phyloP scores from a whole-genome alignment of 768 basidiomycete species.

The Cystofilobasidium macerans region DNA sequence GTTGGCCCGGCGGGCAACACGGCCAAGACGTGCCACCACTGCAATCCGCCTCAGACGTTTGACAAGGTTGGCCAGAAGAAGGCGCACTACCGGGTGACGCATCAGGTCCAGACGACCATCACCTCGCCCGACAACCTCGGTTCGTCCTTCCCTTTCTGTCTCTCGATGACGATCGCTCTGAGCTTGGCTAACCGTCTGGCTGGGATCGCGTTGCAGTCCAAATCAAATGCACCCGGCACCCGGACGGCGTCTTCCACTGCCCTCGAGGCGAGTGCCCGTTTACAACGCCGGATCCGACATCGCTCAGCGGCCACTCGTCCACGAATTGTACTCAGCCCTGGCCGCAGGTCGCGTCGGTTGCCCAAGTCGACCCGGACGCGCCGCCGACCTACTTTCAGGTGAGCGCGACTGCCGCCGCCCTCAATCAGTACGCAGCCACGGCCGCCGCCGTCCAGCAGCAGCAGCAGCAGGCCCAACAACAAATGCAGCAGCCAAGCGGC shows the following conservation, averaged over 20 bases:
- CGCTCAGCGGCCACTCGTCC: slow-evolving; percentile 2
- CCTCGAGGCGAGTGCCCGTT: neutral
- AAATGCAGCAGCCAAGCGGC: neutral
- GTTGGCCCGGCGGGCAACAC: neutral
- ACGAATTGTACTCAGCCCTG: neutral
- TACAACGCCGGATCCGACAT: slow-evolving; percentile 2
- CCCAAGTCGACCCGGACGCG: neutral
- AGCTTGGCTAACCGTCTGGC: neutral
- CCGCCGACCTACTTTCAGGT: neutral
- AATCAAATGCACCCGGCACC: neutral
- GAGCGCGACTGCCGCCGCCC: neutral
- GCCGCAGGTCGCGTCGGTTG: neutral
- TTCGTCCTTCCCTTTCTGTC: neutral
- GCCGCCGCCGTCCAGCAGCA: neutral
- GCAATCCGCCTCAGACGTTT: neutral
- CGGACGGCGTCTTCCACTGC: slow-evolving; percentile 5
- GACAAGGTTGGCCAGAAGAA: slow-evolving; percentile 6
- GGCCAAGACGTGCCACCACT: neutral
- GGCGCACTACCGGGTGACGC: neutral
- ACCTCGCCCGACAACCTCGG: slow-evolving; percentile 4
- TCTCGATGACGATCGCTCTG: too few species aligned
- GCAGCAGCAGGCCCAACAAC: too few species aligned
- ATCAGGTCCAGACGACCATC: slow-evolving; percentile 1
- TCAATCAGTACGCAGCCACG: neutral
- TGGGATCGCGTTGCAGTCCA: neutral